These are phyloP conservation scores for Mycothermus thermophilus DNA, from an alignment of 495 filamentous ascomycete species.

Conservation along the genomic window DNA sequence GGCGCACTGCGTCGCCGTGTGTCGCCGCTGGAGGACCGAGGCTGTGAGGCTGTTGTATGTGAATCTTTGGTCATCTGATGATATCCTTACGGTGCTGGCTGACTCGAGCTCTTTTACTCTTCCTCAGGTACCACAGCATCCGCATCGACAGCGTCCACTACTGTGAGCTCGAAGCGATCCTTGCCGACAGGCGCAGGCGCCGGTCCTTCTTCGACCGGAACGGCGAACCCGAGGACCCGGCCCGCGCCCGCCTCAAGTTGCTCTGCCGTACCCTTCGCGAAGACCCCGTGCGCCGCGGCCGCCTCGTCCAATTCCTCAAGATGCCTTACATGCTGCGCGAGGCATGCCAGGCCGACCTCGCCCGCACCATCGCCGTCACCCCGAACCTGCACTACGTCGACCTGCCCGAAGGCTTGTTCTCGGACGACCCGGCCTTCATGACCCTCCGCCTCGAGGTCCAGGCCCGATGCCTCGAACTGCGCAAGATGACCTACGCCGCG, in stretches of 20 bases:
- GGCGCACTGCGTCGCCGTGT: conserved; percentile 60
- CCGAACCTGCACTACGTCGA: conserved; percentile 83
- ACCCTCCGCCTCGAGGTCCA: conserved; percentile 73
- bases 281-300: conserved; percentile 46
- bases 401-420: conserved; percentile 74
- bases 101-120: conserved; percentile 1
- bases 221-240: conserved; percentile 62
- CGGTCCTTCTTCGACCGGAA: conserved; percentile 56
- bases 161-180: conserved; percentile 69
- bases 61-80: neutral
- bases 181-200: conserved; percentile 62
- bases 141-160: conserved; percentile 93
- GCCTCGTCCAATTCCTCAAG: conserved; percentile 62
- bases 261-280: conserved; percentile 72
- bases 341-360: conserved; percentile 68
- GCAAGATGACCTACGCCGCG: conserved; percentile 71
- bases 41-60: conserved; percentile 48
- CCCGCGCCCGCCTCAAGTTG: conserved; percentile 58
- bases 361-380: conserved; percentile 71
- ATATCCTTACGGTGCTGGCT: conserved; percentile 5
- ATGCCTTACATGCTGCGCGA: conserved; percentile 95
- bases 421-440: conserved; percentile 58
- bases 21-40: conserved; percentile 51
- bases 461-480: conserved; percentile 64
- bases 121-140: conserved; percentile 64